Evolutionary conservation across 2,329 filamentous ascomycete species (phyloP).

Genomic region (Blumeria graminis): DNA sequence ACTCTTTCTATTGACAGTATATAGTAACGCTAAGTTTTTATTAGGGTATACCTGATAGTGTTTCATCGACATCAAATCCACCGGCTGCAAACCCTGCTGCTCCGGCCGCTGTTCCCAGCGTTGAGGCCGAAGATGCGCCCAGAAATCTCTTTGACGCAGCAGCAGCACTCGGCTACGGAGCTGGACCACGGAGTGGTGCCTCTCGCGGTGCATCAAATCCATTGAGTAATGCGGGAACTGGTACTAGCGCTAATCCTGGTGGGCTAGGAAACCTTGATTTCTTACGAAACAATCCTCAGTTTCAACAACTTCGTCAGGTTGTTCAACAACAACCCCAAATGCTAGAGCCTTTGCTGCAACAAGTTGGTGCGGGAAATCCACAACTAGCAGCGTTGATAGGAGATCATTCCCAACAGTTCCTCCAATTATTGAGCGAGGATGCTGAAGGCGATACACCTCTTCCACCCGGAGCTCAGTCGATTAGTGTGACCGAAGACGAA

Average conservation of each 20-base stretch:
- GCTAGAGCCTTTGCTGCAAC: conserved; percentile 93
- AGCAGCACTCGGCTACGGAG: conserved; percentile 28
- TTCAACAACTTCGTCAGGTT: conserved; percentile 89
- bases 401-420: conserved; percentile 77
- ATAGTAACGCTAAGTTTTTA: conserved; percentile 4
- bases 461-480: conserved; percentile 70
- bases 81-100: conserved; percentile 17
- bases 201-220: conserved; percentile 19
- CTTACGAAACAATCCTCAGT: conserved; percentile 82
- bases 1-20: too few species aligned
- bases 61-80: conserved; percentile 43
- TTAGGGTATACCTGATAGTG: conserved; percentile 73
- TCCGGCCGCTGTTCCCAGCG: conserved; percentile 21
- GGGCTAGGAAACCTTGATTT: conserved; percentile 70
- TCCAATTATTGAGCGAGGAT: conserved; percentile 73
- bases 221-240: conserved; percentile 18
- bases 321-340: conserved; percentile 96
- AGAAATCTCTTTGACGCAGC: conserved; percentile 88
- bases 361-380: conserved; percentile 84
- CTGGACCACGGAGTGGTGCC: conserved; percentile 18
- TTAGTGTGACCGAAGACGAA: conserved; percentile 86
- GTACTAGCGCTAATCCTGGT: conserved; percentile 20
- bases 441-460: conserved; percentile 61
- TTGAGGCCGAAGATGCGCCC: conserved; percentile 35
- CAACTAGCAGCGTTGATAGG: conserved; percentile 82